Conservation (phyloP, 2,329 filamentous ascomycete species). For the Teratosphaeria destructans region DNA sequence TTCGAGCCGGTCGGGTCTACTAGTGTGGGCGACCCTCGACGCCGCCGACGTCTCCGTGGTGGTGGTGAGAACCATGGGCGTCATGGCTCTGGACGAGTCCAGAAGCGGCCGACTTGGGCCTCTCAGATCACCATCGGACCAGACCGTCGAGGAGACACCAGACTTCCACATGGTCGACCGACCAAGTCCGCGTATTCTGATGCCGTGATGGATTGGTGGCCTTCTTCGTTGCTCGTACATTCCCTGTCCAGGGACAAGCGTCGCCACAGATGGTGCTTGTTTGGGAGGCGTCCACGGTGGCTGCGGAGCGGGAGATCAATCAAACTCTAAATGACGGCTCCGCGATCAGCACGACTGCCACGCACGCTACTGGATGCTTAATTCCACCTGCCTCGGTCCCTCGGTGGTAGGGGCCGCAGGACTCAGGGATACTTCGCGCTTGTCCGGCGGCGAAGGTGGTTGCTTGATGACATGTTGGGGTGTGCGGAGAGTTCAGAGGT, state of each 20-base stretch:
- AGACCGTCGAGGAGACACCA: no score
- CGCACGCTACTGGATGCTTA: not conserved
- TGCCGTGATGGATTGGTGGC: not conserved
- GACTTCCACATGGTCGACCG: not conserved
- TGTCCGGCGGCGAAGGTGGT: not conserved
- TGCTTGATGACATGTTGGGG: not conserved
- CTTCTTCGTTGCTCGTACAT: not conserved
- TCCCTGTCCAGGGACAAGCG: not conserved
- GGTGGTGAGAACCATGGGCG: not conserved
- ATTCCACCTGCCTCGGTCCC: not conserved
- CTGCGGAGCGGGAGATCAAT: not conserved
- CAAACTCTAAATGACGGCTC: not conserved
- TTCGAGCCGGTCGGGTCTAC: not conserved
- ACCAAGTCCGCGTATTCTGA: not conserved
- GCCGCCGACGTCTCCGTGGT: not conserved
- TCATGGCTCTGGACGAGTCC: not conserved
- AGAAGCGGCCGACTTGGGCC: not conserved
- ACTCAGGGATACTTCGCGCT: not conserved
- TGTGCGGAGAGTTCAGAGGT: not conserved
- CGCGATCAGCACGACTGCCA: not conserved
- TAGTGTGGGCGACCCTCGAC: not conserved
- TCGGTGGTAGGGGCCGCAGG: not conserved
- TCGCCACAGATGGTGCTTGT: not conserved
- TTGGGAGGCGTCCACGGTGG: not conserved
- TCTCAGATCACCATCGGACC: not conserved